phyloP scores from a whole-genome alignment of 1,284 basidiomycete genomes.

The Sporisorium reilianum region DNA sequence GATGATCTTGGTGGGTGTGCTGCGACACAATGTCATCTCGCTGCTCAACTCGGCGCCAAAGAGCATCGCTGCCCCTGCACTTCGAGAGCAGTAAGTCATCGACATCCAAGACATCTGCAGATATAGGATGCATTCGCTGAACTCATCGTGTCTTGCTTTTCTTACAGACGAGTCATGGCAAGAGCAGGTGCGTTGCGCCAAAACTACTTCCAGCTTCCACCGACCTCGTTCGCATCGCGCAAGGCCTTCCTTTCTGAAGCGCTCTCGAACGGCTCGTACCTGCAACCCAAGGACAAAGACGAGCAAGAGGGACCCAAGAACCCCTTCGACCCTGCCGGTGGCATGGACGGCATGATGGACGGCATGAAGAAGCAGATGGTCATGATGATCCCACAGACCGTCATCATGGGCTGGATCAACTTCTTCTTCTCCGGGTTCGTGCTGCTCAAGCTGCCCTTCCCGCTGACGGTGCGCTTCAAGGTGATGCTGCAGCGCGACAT shows the following conservation, averaged over 20 bases:
- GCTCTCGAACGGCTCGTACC: conserved; percentile 60
- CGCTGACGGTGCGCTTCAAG: conserved; percentile 95
- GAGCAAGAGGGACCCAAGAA: conserved; percentile 71
- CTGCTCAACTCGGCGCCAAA: conserved; percentile 88
- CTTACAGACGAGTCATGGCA: conserved; percentile 56
- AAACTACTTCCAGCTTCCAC: conserved; percentile 60
- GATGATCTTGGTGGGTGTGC: conserved; percentile 95
- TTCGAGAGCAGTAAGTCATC: conserved; percentile 90
- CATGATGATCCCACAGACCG: conserved; percentile 75
- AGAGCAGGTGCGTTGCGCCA: conserved; percentile 54
- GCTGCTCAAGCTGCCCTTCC: conserved; percentile 96
- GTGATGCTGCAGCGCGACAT: conserved; percentile 98
- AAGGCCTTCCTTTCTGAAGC: conserved; percentile 55
- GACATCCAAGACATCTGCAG: no score
- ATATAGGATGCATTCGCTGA: no score
- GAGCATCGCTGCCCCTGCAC: conserved; percentile 79
- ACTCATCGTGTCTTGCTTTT: not conserved
- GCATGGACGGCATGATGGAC: conserved; percentile 99
- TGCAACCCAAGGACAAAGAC: conserved; percentile 56
- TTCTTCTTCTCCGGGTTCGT: conserved; percentile 99
- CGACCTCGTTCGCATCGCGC: conserved; percentile 53
- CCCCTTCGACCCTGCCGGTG: conserved; percentile 83
- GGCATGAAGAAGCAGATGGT: conserved; percentile 99
- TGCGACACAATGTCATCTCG: conserved; percentile 91
- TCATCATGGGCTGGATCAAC: conserved; percentile 99